phyloP scores from a whole-genome alignment of 768 basidiomycete species.

The Rhodotorula taiwanensis region DNA sequence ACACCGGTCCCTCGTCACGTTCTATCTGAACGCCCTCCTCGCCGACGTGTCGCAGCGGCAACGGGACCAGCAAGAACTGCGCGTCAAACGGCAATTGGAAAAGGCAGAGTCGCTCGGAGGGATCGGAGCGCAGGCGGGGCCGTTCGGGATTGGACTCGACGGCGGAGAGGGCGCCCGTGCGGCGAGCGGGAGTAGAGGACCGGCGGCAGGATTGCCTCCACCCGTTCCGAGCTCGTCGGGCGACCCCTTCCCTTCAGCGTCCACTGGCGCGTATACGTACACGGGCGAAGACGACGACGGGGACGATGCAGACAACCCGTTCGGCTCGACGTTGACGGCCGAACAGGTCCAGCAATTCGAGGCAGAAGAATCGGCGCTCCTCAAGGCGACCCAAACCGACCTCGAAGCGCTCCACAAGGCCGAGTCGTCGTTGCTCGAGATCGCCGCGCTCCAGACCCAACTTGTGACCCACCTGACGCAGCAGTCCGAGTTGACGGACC shows the following conservation, averaged over 20 bases:
- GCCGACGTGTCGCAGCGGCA: slow-evolving; percentile 70
- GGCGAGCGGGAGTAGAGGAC: slow-evolving; percentile 54
- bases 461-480: slow-evolving; percentile 75
- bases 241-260: slow-evolving; percentile 32
- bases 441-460: slow-evolving; percentile 86
- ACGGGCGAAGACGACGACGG: slow-evolving; percentile 52
- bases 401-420: slow-evolving; percentile 85
- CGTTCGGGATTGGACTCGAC: slow-evolving; percentile 46
- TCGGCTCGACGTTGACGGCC: slow-evolving; percentile 63
- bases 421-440: slow-evolving; percentile 84
- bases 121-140: slow-evolving; percentile 51
- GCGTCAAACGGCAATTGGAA: slow-evolving; percentile 79
- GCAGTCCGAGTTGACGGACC: slow-evolving; percentile 88
- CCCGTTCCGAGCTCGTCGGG: neutral
- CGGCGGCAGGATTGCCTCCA: slow-evolving; percentile 1
- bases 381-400: slow-evolving; percentile 75
- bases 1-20: slow-evolving; percentile 85
- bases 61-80: slow-evolving; percentile 87
- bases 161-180: slow-evolving; percentile 1
- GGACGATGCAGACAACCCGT: slow-evolving; percentile 51
- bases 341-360: slow-evolving; percentile 92
- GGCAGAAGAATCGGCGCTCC: slow-evolving; percentile 76
- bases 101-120: slow-evolving; percentile 69
- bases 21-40: slow-evolving; percentile 77
- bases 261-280: slow-evolving; percentile 40